A percentile compares a stretch with the other conserved stretches of the same genome.
phyloP scores from a whole-genome alignment of 1,284 basidiomycete species.

The Moesziomyces sp. region DNA sequence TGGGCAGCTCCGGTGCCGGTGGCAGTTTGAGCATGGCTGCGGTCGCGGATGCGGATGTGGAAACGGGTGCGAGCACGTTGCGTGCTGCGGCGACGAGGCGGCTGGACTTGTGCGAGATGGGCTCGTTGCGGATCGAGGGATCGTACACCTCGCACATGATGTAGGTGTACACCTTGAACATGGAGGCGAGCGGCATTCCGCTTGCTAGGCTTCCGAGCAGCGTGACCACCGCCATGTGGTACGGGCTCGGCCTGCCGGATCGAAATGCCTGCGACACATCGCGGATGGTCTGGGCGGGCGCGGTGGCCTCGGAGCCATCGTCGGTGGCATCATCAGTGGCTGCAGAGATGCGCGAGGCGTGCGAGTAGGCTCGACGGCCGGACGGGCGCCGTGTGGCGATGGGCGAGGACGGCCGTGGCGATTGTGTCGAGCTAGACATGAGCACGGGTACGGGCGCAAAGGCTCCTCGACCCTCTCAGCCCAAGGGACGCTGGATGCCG shows the following conservation, averaged over 20 bases:
- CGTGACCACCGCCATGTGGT: conserved; percentile 62
- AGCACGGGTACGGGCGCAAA: too few species aligned
- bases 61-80: conserved; percentile 2
- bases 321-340: conserved; percentile 27
- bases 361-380: conserved; percentile 16
- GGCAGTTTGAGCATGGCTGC: conserved; percentile 14
- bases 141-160: conserved; percentile 61
- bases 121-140: conserved; percentile 34
- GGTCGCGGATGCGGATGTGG: neutral
- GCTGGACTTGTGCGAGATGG: conserved; percentile 17
- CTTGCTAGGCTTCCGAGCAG: conserved; percentile 55
- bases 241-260: conserved; percentile 42
- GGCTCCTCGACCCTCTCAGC: too few species aligned
- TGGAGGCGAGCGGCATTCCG: conserved; percentile 57
- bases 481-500: too few species aligned
- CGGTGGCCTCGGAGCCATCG: conserved; percentile 37
- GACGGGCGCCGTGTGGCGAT: conserved; percentile 4
- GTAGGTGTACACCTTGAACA: conserved; percentile 62
- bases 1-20: conserved; percentile 52
- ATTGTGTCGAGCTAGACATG: conserved; percentile 15
- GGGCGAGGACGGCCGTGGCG: conserved; percentile 9
- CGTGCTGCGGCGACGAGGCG: conserved; percentile 9
- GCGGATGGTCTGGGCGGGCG: conserved; percentile 48
- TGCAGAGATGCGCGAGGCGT: conserved; percentile 17
- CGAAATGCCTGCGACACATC: conserved; percentile 51